Evolutionary conservation across 495 filamentous ascomycete species (phyloP), one percentile per base, ranked within the genome.

Genomic region (Penicillium verhagenii): DNA sequence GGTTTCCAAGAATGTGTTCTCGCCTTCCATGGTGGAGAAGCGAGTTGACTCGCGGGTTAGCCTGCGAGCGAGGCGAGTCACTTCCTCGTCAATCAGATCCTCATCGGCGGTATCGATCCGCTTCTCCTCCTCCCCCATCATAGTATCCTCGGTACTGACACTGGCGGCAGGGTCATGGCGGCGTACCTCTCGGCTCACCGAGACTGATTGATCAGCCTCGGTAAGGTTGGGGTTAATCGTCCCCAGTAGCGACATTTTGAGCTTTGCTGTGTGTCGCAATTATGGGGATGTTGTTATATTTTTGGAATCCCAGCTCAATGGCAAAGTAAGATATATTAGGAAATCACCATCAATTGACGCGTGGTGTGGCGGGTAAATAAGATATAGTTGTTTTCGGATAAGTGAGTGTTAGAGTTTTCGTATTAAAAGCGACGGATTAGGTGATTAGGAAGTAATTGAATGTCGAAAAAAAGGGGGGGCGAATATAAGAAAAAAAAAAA

Each of bases 41-140:
- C 55, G 64, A 6, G 75, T 74, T 0, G 79, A 82, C 45, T 77
- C 66, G 31, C 73, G 71, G 3, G 78, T 82, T 44, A 82, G 53
- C 49, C 73, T 69, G n/a, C 67, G 72, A 7, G 78, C 79, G 33
- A 82, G 71, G 6, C 72, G 64, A 26, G 67, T 68, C 35, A 82
- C 69, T 51, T 74, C 69, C 24, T 62, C 62, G 37, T 77, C 75
- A 6, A 64, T 57, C 4, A 56, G 56, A 0, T 68, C 64, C 45
- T 79, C 78, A 14, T 69, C 56, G 26, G 53, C 47, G 2, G 61
- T 26, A 19, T 68, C 61, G 29, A 47, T 26, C n/a, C n/a, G n/a
- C 44, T 65, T 67, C 23, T 74, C 70, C 28, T 58, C 28, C 11
- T 39, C 48, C 14, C 9, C 33, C 24, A 39, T 42, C 35, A 64